These are phyloP conservation scores for Panicum virgatum DNA, from an alignment of 202 grass and related monocot species.

Conservation along the genomic window DNA sequence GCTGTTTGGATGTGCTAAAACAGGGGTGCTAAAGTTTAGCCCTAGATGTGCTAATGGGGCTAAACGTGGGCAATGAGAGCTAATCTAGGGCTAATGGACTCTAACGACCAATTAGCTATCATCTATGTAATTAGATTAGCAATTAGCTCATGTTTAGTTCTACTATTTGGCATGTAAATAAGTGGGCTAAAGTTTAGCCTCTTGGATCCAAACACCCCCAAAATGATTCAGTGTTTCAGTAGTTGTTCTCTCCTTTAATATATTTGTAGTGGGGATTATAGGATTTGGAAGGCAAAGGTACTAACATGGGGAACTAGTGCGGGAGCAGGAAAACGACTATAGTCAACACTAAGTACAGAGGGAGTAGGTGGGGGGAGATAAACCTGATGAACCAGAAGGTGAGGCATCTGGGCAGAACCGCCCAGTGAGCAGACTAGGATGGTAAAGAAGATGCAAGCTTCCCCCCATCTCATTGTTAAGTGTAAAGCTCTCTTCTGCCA, in stretches of 20 bases:
- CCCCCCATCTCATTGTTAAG: conserved; percentile 77
- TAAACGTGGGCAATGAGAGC: too few relatives aligned
- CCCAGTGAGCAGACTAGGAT: conserved; percentile 79
- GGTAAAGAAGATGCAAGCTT: conserved; percentile 90
- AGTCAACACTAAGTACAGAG: not conserved
- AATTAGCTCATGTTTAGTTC: too few relatives aligned
- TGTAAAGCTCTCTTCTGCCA: conserved; percentile 63
- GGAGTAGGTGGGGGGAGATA: not conserved
- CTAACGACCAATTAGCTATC: too few relatives aligned
- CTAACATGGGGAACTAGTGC: too few relatives aligned
- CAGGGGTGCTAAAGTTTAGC: too few relatives aligned
- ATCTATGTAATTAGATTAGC: too few relatives aligned
- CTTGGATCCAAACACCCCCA: too few relatives aligned
- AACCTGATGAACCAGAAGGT: conserved; percentile 94
- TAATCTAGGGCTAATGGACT: too few relatives aligned
- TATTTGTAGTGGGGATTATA: not conserved
- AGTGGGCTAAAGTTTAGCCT: too few relatives aligned
- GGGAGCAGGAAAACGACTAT: conserved; percentile 19
- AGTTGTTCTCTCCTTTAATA: not conserved
- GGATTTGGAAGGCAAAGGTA: conserved; percentile 7
- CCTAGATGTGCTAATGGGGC: too few relatives aligned
- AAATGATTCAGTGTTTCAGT: conserved; percentile 2
- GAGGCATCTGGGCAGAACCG: conserved; percentile 94
- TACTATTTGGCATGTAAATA: too few relatives aligned
- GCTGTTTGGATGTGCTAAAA: too few relatives aligned